Conservation (phyloP, 116 monocot species). For the Trichopus zeylanicus region DNA sequence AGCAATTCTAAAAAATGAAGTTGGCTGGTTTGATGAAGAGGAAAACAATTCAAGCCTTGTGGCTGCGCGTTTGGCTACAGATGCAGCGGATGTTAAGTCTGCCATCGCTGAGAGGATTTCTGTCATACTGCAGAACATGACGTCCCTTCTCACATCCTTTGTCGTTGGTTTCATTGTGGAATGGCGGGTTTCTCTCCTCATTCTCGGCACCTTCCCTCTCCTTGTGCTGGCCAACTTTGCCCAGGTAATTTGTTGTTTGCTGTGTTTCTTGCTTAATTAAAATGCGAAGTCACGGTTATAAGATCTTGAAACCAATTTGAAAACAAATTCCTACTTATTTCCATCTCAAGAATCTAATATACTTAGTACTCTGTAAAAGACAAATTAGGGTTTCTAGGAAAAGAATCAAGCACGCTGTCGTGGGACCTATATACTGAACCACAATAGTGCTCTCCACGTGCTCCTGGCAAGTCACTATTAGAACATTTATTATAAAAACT, state of each 20-base stretch:
- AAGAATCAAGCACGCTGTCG: conserved; percentile 1
- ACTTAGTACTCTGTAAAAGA: too few relatives aligned
- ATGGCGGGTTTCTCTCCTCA: conserved; percentile 87
- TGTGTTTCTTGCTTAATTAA: background rate
- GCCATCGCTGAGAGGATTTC: conserved; percentile 94
- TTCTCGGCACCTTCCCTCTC: conserved; percentile 91
- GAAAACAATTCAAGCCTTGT: conserved; percentile 93
- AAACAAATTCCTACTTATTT: too few relatives aligned
- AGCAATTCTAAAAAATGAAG: conserved; percentile 93
- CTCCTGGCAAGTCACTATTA: conserved; percentile 11
- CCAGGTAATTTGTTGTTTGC: conserved; percentile 38
- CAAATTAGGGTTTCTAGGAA: background rate
- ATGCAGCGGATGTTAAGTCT: conserved; percentile 91
- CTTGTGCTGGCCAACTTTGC: conserved; percentile 94
- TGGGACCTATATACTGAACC: conserved; percentile 16
- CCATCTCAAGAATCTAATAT: too few relatives aligned
- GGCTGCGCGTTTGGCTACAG: conserved; percentile 69
- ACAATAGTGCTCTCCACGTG: conserved; percentile 13
- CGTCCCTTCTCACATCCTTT: conserved; percentile 83
- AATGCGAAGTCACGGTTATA: too few relatives aligned
- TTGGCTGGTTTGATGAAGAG: conserved; percentile 98
- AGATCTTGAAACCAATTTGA: too few relatives aligned
- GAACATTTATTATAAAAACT: background rate
- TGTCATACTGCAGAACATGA: conserved; percentile 94
- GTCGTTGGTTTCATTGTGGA: conserved; percentile 92